Evolutionary conservation across 805 yeast genomes (phyloP).

Genomic region (Komagataella pastoris): DNA sequence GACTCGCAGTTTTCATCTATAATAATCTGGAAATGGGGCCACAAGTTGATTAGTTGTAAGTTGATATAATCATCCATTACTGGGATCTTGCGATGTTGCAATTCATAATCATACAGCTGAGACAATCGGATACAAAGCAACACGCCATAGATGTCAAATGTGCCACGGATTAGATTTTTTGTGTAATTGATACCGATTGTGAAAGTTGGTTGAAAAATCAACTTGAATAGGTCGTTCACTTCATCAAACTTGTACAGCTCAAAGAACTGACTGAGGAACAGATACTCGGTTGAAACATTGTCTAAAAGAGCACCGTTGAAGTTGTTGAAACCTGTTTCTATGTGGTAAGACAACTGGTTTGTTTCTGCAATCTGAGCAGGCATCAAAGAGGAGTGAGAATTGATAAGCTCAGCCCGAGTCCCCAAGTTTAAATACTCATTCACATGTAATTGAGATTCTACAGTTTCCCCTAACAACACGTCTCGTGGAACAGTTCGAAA

Average conservation of each 20-base stretch:
- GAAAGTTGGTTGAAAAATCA: slow-evolving; percentile 40
- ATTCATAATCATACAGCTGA: slow-evolving; percentile 48
- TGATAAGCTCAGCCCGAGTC: slow-evolving; percentile 45
- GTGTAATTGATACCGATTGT: slow-evolving; percentile 35
- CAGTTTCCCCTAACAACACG: slow-evolving; percentile 33
- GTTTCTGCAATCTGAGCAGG: slow-evolving; percentile 80
- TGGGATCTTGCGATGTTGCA: slow-evolving; percentile 61
- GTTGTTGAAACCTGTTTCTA: slow-evolving; percentile 63
- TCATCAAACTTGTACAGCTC: slow-evolving; percentile 30
- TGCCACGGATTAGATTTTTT: slow-evolving; percentile 20
- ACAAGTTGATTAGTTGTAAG: slow-evolving; percentile 48
- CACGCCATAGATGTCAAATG: slow-evolving; percentile 69
- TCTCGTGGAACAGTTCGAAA: slow-evolving; percentile 40
- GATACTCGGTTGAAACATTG: slow-evolving; percentile 65
- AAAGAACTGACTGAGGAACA: slow-evolving; percentile 63
- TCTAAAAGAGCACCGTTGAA: slow-evolving; percentile 64
- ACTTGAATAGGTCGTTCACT: slow-evolving; percentile 29
- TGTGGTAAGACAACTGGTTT: slow-evolving; percentile 48
- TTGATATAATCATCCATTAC: slow-evolving; percentile 60
- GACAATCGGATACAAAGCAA: slow-evolving; percentile 61
- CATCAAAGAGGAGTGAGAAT: slow-evolving; percentile 48
- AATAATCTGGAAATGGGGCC: slow-evolving; percentile 78
- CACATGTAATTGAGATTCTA: slow-evolving; percentile 8
- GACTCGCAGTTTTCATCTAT: slow-evolving; percentile 70
- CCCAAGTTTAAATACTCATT: slow-evolving; percentile 47